A percentile compares a stretch with the other conserved stretches of the same genome.
Conservation (phyloP, 106 monocot species). For the Iris macrosiphon region DNA sequence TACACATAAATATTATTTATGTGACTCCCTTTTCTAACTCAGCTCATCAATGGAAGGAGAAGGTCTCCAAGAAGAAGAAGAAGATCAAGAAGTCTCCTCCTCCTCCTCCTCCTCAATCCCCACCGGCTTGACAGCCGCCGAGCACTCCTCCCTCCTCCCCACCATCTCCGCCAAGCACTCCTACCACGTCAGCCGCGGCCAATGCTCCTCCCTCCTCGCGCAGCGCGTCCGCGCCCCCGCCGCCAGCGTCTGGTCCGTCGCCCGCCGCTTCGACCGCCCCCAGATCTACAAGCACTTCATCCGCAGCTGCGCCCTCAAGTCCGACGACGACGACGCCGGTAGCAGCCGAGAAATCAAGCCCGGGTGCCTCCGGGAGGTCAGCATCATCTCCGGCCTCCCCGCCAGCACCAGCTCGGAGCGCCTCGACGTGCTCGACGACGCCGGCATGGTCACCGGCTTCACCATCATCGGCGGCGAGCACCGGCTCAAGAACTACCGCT, state of each 20-base stretch:
- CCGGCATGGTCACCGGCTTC: constrained; percentile 40
- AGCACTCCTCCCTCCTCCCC: constrained; percentile 23
- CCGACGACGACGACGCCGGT: constrained; percentile 22
- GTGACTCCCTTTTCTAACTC: too few species aligned
- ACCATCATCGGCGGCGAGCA: constrained; percentile 76
- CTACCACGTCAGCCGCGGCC: constrained; percentile 31
- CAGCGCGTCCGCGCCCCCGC: constrained; percentile 56
- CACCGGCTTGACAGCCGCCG: constrained; percentile 33
- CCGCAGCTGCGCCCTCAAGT: constrained; percentile 63
- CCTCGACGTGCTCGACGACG: constrained; percentile 64
- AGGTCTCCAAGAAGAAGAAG: too few species aligned
- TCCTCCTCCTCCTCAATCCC: neutral
- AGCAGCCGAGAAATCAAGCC: constrained; percentile 44
- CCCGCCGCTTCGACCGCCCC: constrained; percentile 72
- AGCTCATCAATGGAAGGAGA: too few species aligned
- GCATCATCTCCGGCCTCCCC: constrained; percentile 75
- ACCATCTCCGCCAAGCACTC: constrained; percentile 43
- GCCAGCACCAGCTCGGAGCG: constrained; percentile 70
- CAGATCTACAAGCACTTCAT: constrained; percentile 89
- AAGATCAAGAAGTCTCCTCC: too few species aligned
- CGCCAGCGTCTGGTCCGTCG: constrained; percentile 52
- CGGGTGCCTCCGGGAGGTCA: constrained; percentile 75
- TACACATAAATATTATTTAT: too few species aligned
- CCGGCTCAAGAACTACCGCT: constrained; percentile 57
- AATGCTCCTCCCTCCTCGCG: constrained; percentile 60